Percentiles rank a stretch among this genome's conserved stretches.
Evolutionary conservation across 805 yeast genomes (phyloP).

Genomic region (Jamesozyma piceae): DNA sequence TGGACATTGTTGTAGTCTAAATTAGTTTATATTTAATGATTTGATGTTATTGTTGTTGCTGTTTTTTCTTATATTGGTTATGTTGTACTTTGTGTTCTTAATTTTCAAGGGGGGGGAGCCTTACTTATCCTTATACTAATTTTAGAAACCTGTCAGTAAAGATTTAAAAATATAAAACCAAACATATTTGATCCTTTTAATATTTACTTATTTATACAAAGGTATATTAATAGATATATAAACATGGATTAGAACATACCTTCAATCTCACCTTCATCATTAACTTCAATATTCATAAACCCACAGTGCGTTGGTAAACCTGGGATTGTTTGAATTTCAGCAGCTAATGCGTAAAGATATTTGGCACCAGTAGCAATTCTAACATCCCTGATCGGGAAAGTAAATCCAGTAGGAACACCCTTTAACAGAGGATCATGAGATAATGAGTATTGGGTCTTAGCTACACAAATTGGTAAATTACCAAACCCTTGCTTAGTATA

Average conservation of each 20-base stretch:
- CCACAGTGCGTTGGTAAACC: conserved; percentile 95
- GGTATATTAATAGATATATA: no score
- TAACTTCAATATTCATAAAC: conserved; percentile 92
- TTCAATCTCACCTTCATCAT: conserved; percentile 82
- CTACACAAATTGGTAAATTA: conserved; percentile 88
- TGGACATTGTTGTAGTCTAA: neutral
- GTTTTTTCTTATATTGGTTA: no score
- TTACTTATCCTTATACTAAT: no score
- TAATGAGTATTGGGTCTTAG: conserved; percentile 93
- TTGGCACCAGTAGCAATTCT: conserved; percentile 96
- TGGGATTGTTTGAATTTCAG: conserved; percentile 94
- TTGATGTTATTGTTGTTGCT: no score
- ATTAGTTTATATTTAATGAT: no score
- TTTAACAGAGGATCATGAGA: conserved; percentile 89
- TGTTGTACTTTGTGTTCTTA: neutral
- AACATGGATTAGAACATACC: conserved; percentile 80
- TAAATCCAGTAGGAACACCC: conserved; percentile 92
- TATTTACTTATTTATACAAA: no score
- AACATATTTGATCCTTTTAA: no score
- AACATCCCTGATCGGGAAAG: conserved; percentile 88
- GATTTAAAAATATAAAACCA: no score
- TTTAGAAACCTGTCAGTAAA: no score
- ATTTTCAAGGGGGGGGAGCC: neutral
- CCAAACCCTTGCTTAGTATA: conserved; percentile 84
- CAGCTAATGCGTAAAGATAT: conserved; percentile 90